Evolutionary conservation across 1,284 basidiomycete genomes (phyloP).

Genomic region (Fomes fomentarius): DNA sequence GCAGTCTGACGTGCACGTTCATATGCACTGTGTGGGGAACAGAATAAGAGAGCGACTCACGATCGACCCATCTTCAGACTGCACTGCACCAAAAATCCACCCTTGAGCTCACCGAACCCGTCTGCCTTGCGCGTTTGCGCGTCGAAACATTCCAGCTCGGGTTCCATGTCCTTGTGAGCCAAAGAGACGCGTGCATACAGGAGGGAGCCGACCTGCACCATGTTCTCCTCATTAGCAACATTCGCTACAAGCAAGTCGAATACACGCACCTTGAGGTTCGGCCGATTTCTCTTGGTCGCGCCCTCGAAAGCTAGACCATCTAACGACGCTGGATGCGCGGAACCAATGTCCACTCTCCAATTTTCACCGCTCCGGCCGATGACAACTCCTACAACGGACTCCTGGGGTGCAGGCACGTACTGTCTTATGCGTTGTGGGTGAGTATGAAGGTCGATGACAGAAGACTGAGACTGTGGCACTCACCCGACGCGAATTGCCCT

Average conservation of each 20-base stretch:
- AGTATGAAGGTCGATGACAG: background rate
- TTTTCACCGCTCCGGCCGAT: slow-evolving; percentile 74
- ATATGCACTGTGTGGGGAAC: background rate
- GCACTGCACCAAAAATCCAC: slow-evolving; percentile 76
- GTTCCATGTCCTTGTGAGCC: slow-evolving; percentile 89
- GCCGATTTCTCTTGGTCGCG: slow-evolving; percentile 82
- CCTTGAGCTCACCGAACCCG: slow-evolving; percentile 83
- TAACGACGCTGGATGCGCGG: slow-evolving; percentile 74
- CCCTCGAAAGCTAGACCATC: slow-evolving; percentile 87
- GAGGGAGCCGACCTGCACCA: slow-evolving; percentile 70
- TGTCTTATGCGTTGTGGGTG: slow-evolving; percentile 36
- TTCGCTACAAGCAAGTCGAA: background rate
- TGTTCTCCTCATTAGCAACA: too few relatives aligned
- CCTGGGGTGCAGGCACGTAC: slow-evolving; percentile 86
- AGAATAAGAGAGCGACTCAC: slow-evolving; percentile 55
- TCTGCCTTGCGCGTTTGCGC: slow-evolving; percentile 83
- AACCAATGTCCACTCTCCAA: slow-evolving; percentile 83
- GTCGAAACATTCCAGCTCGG: slow-evolving; percentile 87
- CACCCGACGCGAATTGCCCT: slow-evolving; percentile 75
- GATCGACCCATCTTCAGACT: slow-evolving; percentile 78
- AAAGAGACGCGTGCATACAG: slow-evolving; percentile 84
- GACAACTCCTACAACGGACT: slow-evolving; percentile 78
- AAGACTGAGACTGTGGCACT: slow-evolving; percentile 28
- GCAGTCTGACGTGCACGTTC: slow-evolving; percentile 48
- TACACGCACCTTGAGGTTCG: slow-evolving; percentile 72